phyloP scores from a whole-genome alignment of 1,284 basidiomycete species.

The Moniliella sp. region DNA sequence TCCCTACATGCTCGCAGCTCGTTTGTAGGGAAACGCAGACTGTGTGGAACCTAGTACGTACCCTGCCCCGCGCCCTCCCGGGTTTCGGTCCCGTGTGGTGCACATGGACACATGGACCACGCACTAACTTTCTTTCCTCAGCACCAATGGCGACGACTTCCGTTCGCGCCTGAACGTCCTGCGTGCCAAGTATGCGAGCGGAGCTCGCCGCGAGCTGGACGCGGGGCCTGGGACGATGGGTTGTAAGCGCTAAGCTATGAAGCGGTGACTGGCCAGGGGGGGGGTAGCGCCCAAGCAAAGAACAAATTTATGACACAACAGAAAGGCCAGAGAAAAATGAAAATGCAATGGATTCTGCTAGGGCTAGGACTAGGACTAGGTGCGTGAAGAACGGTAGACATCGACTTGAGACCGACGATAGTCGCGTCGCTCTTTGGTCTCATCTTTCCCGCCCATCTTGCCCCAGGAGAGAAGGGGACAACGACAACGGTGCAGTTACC shows the following conservation, averaged over 20 bases:
- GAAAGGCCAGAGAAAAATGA: no score
- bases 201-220: conserved; percentile 1
- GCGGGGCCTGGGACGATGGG: conserved; percentile 23
- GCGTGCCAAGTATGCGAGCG: conserved; percentile 5
- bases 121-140: neutral
- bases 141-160: conserved; percentile 15
- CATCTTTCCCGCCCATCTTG: conserved; percentile 51
- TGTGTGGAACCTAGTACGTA: conserved; percentile 73
- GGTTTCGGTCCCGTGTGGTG: neutral
- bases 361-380: no score
- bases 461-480: conserved; percentile 86
- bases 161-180: conserved; percentile 13
- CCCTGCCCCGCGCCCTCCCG: neutral
- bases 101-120: neutral
- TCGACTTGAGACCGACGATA: conserved; percentile 14
- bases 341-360: no score
- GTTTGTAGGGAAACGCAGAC: conserved; percentile 63
- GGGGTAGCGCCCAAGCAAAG: no score
- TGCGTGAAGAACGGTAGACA: conserved; percentile 14
- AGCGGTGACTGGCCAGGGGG: no score
- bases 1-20: conserved; percentile 75
- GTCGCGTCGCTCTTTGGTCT: conserved; percentile 40
- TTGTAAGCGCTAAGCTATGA: no score
- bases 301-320: no score
- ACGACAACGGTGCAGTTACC: conserved; percentile 1